A percentile compares a stretch with the other conserved stretches of the same genome.
Conservation (phyloP, 2,329 filamentous ascomycete species). For the Fusarium cicatricum region DNA sequence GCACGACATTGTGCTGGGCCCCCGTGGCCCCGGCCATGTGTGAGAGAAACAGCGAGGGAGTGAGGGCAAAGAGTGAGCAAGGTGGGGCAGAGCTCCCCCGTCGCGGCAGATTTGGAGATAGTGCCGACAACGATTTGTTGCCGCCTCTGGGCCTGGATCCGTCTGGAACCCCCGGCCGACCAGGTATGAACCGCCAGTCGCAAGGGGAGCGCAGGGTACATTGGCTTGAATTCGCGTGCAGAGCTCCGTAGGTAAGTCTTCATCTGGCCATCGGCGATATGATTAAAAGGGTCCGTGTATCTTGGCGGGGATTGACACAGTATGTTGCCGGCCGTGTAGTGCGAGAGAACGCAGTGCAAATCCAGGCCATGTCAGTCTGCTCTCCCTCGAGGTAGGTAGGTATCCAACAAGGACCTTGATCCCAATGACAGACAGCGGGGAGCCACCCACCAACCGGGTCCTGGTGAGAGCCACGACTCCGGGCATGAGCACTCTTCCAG, state of each 20-base stretch:
- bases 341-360: constrained; percentile 22
- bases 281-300: constrained; percentile 30
- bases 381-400: constrained; percentile 3
- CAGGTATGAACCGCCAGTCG: constrained; percentile 33
- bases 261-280: constrained; percentile 8
- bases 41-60: constrained; percentile 39
- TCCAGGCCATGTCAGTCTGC: constrained; percentile 22
- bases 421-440: constrained; percentile 40
- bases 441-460: constrained; percentile 40
- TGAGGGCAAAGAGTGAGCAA: constrained; percentile 39
- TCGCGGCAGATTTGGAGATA: constrained; percentile 44
- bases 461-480: constrained; percentile 38
- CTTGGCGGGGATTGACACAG: constrained; percentile 21
- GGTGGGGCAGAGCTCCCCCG: constrained; percentile 41
- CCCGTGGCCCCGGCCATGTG: constrained; percentile 41
- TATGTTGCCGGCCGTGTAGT: constrained; percentile 8
- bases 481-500: constrained; percentile 35
- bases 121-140: constrained; percentile 41
- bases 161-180: constrained; percentile 30
- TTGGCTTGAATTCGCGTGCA: constrained; percentile 22
- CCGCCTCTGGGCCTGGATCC: constrained; percentile 35
- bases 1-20: constrained; percentile 44
- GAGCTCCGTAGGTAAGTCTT: constrained; percentile 19
- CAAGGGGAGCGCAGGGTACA: constrained; percentile 31
- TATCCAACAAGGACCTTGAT: constrained; percentile 26